These are phyloP conservation scores for Phoma herbarum DNA, from an alignment of 2,329 filamentous ascomycete genomes.

Conservation along the genomic window DNA sequence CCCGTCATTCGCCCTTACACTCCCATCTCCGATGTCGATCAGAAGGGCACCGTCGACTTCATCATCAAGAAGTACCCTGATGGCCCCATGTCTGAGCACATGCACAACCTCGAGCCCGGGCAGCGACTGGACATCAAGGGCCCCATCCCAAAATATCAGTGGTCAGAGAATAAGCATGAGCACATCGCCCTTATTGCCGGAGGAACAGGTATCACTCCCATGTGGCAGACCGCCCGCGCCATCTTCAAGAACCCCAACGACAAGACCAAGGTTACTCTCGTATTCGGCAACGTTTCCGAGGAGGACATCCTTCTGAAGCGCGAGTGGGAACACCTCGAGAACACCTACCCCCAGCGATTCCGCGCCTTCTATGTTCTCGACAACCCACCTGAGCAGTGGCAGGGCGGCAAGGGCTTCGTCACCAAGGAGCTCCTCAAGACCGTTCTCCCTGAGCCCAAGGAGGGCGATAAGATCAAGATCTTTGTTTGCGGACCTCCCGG, in stretches of 20 bases:
- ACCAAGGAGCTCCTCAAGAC: conserved; percentile 94
- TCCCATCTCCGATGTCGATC: conserved; percentile 84
- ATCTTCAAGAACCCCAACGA: conserved; percentile 97
- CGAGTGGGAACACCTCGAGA: conserved; percentile 87
- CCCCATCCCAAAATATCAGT: conserved; percentile 91
- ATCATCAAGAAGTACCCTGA: conserved; percentile 90
- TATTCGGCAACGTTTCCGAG: conserved; percentile 90
- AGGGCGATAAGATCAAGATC: conserved; percentile 85
- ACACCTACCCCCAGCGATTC: conserved; percentile 95
- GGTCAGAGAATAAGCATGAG: conserved; percentile 88
- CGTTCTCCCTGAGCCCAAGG: conserved; percentile 90
- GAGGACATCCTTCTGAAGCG: conserved; percentile 90
- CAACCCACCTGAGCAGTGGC: conserved; percentile 81
- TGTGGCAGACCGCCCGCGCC: conserved; percentile 91
- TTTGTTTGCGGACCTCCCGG: conserved; percentile 95
- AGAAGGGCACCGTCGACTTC: conserved; percentile 83
- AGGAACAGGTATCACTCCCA: conserved; percentile 95
- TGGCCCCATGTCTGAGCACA: conserved; percentile 89
- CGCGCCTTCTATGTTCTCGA: conserved; percentile 93
- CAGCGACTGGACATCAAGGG: conserved; percentile 92
- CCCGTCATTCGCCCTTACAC: conserved; percentile 91
- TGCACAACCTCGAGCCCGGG: conserved; percentile 83
- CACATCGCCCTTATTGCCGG: conserved; percentile 90
- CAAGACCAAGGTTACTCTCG: conserved; percentile 95
- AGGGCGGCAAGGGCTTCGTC: conserved; percentile 79